Percentiles rank a stretch among this genome's conserved stretches.
Conservation (phyloP, 768 basidiomycete species). For the Termitomyces sp. region DNA sequence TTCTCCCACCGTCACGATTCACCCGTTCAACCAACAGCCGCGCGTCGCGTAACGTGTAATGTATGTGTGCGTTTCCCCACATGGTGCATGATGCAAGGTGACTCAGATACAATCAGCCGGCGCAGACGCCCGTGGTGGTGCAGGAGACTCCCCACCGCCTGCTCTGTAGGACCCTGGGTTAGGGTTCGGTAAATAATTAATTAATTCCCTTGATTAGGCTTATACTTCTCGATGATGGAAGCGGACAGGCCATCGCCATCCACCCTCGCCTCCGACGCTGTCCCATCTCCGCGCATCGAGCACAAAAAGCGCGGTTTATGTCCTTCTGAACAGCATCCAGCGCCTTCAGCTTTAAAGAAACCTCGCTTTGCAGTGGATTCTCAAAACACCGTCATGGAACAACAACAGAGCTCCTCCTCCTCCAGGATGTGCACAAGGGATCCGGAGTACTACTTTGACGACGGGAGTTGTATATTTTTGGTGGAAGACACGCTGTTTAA, state of each 20-base stretch:
- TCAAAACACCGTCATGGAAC: conserved; percentile 11
- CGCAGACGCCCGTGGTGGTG: no score
- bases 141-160: no score
- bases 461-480: conserved; percentile 63
- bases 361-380: conserved; percentile 2
- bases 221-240: conserved; percentile 1
- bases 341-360: conserved; percentile 7
- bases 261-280: conserved; percentile 2
- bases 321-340: neutral
- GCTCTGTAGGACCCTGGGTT: no score
- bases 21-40: no score
- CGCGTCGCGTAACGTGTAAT: no score
- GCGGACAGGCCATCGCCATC: no score
- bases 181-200: conserved; percentile 3
- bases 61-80: no score
- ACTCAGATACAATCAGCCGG: neutral
- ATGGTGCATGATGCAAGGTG: neutral
- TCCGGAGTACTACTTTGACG: conserved; percentile 54
- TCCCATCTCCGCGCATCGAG: neutral
- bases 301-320: conserved; percentile 6
- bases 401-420: neutral
- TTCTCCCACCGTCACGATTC: no score
- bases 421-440: conserved; percentile 28
- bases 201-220: conserved; percentile 1
- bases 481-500: conserved; percentile 66